These are phyloP conservation scores for Populus trichocarpa DNA, from an alignment of 441 rosid genomes.

Conservation along the genomic window DNA sequence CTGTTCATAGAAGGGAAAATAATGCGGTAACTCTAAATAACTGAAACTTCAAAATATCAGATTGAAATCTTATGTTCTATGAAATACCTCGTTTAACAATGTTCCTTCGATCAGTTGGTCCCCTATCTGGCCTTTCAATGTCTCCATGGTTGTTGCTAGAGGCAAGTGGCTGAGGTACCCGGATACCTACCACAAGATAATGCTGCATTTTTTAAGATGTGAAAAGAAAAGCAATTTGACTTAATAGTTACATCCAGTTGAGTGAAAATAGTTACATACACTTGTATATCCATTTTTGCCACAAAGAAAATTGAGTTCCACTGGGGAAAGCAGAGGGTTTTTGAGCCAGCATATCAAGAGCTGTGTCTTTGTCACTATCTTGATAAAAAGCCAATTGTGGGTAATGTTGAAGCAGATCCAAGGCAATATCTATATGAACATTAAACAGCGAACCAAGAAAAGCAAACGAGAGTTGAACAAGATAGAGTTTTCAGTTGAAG, in stretches of 20 bases:
- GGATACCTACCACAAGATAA: constrained; percentile 28
- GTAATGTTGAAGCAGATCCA: constrained; percentile 26
- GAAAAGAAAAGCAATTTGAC: neutral
- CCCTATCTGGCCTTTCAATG: constrained; percentile 34
- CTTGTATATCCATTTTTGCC: constrained; percentile 55
- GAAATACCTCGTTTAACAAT: constrained; percentile 22
- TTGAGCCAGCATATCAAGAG: constrained; percentile 53
- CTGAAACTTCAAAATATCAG: neutral
- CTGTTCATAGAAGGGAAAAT: neutral
- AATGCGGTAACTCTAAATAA: neutral
- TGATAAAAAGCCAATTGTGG: constrained; percentile 23
- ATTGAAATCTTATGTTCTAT: neutral
- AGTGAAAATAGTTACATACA: constrained; percentile 23
- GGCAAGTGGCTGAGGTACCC: constrained; percentile 19
- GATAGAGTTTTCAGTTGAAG: neutral
- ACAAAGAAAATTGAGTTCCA: constrained; percentile 41
- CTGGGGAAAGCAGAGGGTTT: constrained; percentile 59
- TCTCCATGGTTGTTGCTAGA: constrained; percentile 22
- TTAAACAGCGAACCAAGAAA: neutral
- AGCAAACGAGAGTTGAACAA: neutral
- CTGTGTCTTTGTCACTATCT: constrained; percentile 53
- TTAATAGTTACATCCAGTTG: too few species aligned
- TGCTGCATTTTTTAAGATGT: too few species aligned
- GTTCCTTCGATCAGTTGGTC: constrained; percentile 24
- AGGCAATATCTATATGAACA: constrained; percentile 21